Evolutionary conservation across 2,329 filamentous ascomycete genomes (phyloP).

Genomic region (Xenoacremonium recifei): DNA sequence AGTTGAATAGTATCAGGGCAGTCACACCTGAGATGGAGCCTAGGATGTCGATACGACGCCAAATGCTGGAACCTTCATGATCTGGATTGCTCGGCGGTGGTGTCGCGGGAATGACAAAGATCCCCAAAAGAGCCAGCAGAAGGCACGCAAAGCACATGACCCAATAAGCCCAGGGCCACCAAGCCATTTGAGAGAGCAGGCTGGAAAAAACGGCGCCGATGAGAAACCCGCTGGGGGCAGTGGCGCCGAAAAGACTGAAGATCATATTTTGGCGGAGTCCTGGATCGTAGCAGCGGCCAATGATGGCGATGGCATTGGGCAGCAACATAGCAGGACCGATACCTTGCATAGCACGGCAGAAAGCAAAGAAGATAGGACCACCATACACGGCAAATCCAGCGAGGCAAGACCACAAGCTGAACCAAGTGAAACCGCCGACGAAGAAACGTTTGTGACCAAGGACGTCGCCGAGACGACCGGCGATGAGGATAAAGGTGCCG

Average conservation of each 20-base stretch:
- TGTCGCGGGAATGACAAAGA: slow-evolving; percentile 27
- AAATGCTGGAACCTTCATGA: slow-evolving; percentile 5
- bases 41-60: slow-evolving; percentile 31
- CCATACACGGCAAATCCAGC: slow-evolving; percentile 37
- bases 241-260: slow-evolving; percentile 34
- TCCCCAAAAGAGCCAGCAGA: slow-evolving; percentile 23
- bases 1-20: slow-evolving; percentile 56
- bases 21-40: slow-evolving; percentile 43
- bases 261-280: slow-evolving; percentile 34
- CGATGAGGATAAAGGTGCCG: slow-evolving; percentile 53
- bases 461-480: slow-evolving; percentile 51
- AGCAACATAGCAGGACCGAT: slow-evolving; percentile 54
- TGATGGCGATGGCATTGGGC: slow-evolving; percentile 55
- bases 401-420: slow-evolving; percentile 44
- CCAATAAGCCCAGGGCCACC: slow-evolving; percentile 46
- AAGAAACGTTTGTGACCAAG: slow-evolving; percentile 53
- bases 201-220: slow-evolving; percentile 27
- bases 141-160: slow-evolving; percentile 28
- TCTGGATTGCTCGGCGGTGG: slow-evolving; percentile 2
- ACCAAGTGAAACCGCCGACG: slow-evolving; percentile 49
- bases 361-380: slow-evolving; percentile 41
- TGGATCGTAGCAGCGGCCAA: slow-evolving; percentile 49
- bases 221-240: slow-evolving; percentile 30
- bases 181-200: slow-evolving; percentile 28
- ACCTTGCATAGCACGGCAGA: slow-evolving; percentile 49